Conservation (phyloP, 73 alveolate genomes). For the Stentor coeruleus region DNA sequence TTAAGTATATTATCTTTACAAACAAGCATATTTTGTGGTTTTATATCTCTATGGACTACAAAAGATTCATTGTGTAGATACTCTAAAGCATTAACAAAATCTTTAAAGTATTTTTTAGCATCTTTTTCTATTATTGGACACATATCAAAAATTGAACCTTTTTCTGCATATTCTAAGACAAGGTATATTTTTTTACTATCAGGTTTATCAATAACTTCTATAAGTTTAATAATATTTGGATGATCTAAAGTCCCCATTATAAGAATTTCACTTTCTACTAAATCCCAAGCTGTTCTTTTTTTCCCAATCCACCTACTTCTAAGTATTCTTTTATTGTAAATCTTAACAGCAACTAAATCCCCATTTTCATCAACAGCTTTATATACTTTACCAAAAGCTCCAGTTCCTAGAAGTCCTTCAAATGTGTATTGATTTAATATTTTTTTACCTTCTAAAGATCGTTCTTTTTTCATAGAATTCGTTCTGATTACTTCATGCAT, state of each 20-base stretch:
- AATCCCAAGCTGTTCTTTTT: slow-evolving; percentile 26
- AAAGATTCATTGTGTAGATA: slow-evolving; percentile 64
- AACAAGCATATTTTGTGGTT: no score
- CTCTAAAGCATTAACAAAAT: slow-evolving; percentile 69
- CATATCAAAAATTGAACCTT: slow-evolving; percentile 76
- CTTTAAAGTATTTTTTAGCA: slow-evolving; percentile 65
- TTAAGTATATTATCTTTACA: no score
- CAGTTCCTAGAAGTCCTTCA: background rate
- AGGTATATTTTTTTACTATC: slow-evolving; percentile 50
- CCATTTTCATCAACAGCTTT: background rate
- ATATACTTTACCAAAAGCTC: slow-evolving; percentile 21
- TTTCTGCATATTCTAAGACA: slow-evolving; percentile 63
- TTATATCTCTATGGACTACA: slow-evolving; percentile 93
- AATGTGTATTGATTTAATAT: background rate
- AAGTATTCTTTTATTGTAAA: background rate
- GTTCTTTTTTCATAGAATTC: background rate
- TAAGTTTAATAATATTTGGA: slow-evolving; percentile 76
- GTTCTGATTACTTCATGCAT: background rate
- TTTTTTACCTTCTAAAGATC: background rate
- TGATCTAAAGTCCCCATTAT: slow-evolving; percentile 85
- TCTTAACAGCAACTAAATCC: background rate
- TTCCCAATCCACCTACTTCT: slow-evolving; percentile 17
- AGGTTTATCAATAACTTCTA: slow-evolving; percentile 71
- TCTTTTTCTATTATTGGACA: slow-evolving; percentile 43
- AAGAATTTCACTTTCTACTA: slow-evolving; percentile 80